Evolutionary conservation across 352 stramenopile species (phyloP).

Genomic region (Peronospora destructor): DNA sequence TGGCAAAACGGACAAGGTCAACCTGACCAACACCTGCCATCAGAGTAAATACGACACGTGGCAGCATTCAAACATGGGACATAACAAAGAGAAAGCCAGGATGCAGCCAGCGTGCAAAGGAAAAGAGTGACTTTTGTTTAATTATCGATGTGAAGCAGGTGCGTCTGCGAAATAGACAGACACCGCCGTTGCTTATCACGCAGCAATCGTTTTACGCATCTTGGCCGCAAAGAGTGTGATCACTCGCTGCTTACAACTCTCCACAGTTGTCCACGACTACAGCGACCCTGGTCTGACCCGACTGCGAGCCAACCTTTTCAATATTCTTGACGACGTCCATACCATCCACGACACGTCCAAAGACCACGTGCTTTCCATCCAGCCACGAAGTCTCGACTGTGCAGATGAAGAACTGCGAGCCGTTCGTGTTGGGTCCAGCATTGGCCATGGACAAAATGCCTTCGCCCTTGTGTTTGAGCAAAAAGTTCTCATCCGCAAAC

Average conservation of each 20-base stretch:
- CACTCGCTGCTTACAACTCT: conserved; percentile 55
- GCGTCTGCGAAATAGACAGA: conserved; percentile 5
- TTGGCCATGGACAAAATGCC: conserved; percentile 96
- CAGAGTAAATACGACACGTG: not conserved
- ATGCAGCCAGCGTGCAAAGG: not conserved
- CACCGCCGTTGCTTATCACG: conserved; percentile 7
- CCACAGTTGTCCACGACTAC: conserved; percentile 95
- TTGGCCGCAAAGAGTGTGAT: not conserved
- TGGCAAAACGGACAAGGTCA: not conserved
- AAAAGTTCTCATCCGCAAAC: conserved; percentile 97
- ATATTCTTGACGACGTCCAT: conserved; percentile 98
- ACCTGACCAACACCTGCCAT: not conserved
- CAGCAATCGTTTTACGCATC: conserved; percentile 9
- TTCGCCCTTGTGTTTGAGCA: conserved; percentile 83
- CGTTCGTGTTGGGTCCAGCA: conserved; percentile 94
- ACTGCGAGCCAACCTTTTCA: conserved; percentile 91
- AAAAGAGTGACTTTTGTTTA: conserved; percentile 21
- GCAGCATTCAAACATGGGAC: not conserved
- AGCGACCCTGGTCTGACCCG: conserved; percentile 82
- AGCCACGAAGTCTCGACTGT: conserved; percentile 87
- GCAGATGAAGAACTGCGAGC: conserved; percentile 96
- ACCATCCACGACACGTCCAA: conserved; percentile 94
- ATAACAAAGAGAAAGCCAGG: not conserved
- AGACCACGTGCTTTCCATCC: conserved; percentile 90
- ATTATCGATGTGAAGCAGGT: conserved; percentile 27